phyloP scores from a whole-genome alignment of 345 rosid species.

The Brassica nigra region DNA sequence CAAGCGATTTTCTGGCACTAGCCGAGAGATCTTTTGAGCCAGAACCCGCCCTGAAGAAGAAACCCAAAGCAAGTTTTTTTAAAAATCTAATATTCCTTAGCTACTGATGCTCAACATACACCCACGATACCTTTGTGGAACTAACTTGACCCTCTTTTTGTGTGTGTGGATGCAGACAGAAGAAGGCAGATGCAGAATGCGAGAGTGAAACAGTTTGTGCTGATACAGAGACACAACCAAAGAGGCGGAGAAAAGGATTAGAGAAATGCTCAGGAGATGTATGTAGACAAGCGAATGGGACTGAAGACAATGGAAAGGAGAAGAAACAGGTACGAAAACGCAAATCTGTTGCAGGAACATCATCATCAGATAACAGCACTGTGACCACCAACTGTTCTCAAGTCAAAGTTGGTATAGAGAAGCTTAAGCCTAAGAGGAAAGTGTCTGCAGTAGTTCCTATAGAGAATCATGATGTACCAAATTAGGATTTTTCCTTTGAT shows the following conservation, averaged over 20 bases:
- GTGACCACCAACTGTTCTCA: constrained; percentile 7
- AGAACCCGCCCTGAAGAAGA: constrained; percentile 40
- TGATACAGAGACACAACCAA: constrained; percentile 20
- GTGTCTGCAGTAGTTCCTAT: constrained; percentile 19
- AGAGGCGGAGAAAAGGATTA: constrained; percentile 17
- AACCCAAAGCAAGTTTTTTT: constrained; percentile 52
- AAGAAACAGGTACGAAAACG: constrained; percentile 4
- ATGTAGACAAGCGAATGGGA: not conserved
- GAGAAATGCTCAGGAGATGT: constrained; percentile 10
- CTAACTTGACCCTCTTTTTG: not conserved
- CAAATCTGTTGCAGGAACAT: constrained; percentile 17
- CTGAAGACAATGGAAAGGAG: constrained; percentile 18
- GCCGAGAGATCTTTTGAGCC: constrained; percentile 32
- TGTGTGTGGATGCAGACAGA: constrained; percentile 35
- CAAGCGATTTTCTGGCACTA: constrained; percentile 52
- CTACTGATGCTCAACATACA: not conserved
- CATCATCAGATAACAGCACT: not conserved
- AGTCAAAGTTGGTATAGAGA: constrained; percentile 18
- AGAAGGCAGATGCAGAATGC: constrained; percentile 11
- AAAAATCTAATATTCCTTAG: constrained; percentile 3
- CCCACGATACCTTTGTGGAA: not conserved
- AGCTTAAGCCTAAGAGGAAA: constrained; percentile 38
- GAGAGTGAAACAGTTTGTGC: not conserved
- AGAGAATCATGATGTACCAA: constrained; percentile 26
- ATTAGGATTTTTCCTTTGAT: constrained; percentile 1